A percentile compares a stretch with the other conserved stretches of the same genome.
Conservation (phyloP, 2,329 filamentous ascomycete genomes). For the Tolypocladium album region DNA sequence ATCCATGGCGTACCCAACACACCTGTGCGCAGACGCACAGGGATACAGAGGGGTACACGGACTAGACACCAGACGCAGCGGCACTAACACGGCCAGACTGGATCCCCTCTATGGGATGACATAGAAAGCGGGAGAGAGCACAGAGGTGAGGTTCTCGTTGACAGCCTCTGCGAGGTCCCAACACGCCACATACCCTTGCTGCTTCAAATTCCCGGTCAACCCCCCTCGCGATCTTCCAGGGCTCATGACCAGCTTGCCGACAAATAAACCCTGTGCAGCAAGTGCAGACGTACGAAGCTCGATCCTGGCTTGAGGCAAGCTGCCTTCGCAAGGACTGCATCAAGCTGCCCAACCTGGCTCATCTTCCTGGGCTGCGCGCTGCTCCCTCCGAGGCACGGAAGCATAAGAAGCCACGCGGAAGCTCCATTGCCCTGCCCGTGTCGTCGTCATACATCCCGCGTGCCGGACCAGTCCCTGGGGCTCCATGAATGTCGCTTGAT, state of each 20-base stretch:
- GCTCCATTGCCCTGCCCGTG: not conserved
- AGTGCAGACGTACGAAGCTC: not conserved
- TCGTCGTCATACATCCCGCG: not conserved
- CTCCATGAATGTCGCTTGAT: slow-evolving; percentile 2
- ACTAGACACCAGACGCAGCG: slow-evolving; percentile 13
- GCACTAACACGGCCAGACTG: slow-evolving; percentile 7
- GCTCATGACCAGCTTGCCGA: not conserved
- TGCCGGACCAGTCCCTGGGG: not conserved
- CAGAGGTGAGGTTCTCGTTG: not conserved
- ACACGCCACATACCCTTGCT: not conserved
- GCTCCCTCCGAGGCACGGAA: not conserved
- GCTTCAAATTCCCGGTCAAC: not conserved
- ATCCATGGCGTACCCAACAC: slow-evolving; percentile 4
- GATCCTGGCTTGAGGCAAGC: slow-evolving; percentile 1
- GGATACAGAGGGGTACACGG: slow-evolving; percentile 2
- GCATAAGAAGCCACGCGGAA: slow-evolving; percentile 1
- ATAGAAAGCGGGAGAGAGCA: not conserved
- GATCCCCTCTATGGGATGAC: not conserved
- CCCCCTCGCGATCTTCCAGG: not conserved
- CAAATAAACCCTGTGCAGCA: not conserved
- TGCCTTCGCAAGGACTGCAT: not conserved
- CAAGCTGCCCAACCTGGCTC: not conserved
- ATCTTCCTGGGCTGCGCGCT: not conserved
- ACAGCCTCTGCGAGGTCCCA: not conserved
- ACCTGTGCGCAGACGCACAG: slow-evolving; percentile 4